Evolutionary conservation across 768 basidiomycete species (phyloP).

Genomic region (Cyathus striatus): DNA sequence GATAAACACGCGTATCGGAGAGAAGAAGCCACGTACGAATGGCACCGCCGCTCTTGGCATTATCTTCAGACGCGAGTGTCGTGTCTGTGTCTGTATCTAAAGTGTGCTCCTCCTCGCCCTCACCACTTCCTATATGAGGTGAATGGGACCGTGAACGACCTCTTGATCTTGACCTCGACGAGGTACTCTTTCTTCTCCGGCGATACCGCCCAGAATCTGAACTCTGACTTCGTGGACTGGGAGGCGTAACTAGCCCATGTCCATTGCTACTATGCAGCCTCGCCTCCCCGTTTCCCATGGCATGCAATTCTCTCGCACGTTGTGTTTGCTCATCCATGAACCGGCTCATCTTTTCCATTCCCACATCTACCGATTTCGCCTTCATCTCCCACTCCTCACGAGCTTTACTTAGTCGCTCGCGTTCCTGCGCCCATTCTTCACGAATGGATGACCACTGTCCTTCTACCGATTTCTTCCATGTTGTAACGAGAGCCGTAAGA

Average conservation of each 20-base stretch:
- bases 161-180: conserved; percentile 13
- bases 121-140: conserved; percentile 11
- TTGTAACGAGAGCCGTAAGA: conserved; percentile 48
- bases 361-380: conserved; percentile 45
- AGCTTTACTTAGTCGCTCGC: conserved; percentile 67
- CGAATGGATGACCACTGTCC: conserved; percentile 73
- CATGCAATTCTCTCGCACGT: too few relatives aligned
- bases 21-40: too few relatives aligned
- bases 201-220: conserved; percentile 51
- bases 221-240: conserved; percentile 68
- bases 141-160: conserved; percentile 18
- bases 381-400: conserved; percentile 79
- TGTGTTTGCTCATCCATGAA: too few relatives aligned
- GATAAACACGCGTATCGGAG: too few relatives aligned
- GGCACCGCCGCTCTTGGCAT: conserved; percentile 1
- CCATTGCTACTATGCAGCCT: conserved; percentile 23
- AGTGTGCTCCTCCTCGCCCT: conserved; percentile 6
- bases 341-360: conserved; percentile 39
- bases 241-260: conserved; percentile 67
- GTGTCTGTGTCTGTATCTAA: conserved; percentile 18
- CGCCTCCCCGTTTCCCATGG: conserved; percentile 29
- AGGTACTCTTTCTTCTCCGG: conserved; percentile 35
- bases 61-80: conserved; percentile 26
- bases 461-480: conserved; percentile 79
- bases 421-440: conserved; percentile 80